Percentiles rank a stretch among this genome's conserved stretches.
Evolutionary conservation across 1,284 basidiomycete genomes (phyloP).

Genomic region (Rhodotorula sp.): DNA sequence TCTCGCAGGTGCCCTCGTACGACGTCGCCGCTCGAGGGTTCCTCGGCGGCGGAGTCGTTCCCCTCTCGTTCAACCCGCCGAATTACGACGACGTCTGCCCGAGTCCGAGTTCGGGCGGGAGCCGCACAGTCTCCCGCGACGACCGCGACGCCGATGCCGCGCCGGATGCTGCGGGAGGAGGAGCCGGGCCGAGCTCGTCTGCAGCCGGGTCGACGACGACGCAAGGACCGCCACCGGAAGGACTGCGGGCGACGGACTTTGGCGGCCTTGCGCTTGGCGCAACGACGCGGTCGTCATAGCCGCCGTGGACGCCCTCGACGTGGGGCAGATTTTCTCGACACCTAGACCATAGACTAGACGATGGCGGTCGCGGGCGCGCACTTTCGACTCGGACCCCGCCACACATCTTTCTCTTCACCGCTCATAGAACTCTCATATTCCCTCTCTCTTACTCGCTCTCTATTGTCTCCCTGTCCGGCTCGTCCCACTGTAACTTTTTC

Average conservation of each 20-base stretch:
- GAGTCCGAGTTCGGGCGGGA: background rate
- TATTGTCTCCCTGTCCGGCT: too few species aligned
- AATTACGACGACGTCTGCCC: conserved; percentile 35
- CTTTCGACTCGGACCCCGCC: too few species aligned
- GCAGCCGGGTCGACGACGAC: background rate
- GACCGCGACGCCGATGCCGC: background rate
- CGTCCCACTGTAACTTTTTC: too few species aligned
- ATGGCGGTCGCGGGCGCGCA: too few species aligned
- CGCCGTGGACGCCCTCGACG: too few species aligned
- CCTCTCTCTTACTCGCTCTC: background rate
- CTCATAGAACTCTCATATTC: background rate
- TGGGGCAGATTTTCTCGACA: too few species aligned
- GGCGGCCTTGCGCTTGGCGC: background rate
- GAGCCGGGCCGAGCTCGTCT: background rate
- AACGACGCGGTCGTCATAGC: background rate
- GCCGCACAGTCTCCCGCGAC: too few species aligned
- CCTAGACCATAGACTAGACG: too few species aligned
- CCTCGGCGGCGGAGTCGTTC: conserved; percentile 78
- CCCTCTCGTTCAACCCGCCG: conserved; percentile 54
- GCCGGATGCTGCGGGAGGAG: background rate
- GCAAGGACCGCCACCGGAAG: background rate
- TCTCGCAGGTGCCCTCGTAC: conserved; percentile 71
- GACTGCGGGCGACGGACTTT: background rate
- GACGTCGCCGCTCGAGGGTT: conserved; percentile 75
- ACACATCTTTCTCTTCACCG: background rate